Base-by-base conservation (phyloP, 805 yeast genomes). In the Isabelozyma gotoi region DNA sequence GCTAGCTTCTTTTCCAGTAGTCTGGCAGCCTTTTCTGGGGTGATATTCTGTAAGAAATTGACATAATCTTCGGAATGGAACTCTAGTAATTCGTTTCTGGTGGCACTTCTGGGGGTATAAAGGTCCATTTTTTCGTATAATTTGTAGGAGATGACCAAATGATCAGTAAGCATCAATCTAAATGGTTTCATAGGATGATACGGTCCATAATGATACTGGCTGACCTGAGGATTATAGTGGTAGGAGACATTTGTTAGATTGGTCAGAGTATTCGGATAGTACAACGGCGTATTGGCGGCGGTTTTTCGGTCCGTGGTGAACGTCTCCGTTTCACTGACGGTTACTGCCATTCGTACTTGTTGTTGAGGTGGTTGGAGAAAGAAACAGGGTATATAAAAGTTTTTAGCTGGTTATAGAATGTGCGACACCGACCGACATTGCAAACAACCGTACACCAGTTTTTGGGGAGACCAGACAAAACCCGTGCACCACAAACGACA, bases 121-220 rank as follows among this genome's bases (percentile, higher is more conserved):
- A 90, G 67, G 59, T 94, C 98, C 97, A 92, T 88, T 51, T 83
- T 77, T 56, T 89, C 89, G 62, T 91, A 88, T 38, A 92, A 69
- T 45, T 88, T 88, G 65, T 94, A 92, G 11, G 85, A 82, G 27
- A 85, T 79, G 41, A 92, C 92, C 48, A 92, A 70, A 61, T 91
- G 96, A 66, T 92, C 97, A 0, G 99, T 92, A 36, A 92, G 76
- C 91, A 90, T 85, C 48, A 94, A 72, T 51, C 99, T 72, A 63
- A 91, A 88, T 12, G 99, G 99, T 63, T 92, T 92, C 99, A 92
- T 92, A n/a, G 99, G 99, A 65, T 92, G 99, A 47, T 82, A 79
- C 1, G 88, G 86, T 14, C 99, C 99, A 63, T 88, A 91, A 57
- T 91, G 97, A 64, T 84, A 91, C 50, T 80, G 78, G 1, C 88